These are phyloP conservation scores for Ustilago tritici DNA, from an alignment of 1,284 basidiomycete genomes.

Conservation along the genomic window DNA sequence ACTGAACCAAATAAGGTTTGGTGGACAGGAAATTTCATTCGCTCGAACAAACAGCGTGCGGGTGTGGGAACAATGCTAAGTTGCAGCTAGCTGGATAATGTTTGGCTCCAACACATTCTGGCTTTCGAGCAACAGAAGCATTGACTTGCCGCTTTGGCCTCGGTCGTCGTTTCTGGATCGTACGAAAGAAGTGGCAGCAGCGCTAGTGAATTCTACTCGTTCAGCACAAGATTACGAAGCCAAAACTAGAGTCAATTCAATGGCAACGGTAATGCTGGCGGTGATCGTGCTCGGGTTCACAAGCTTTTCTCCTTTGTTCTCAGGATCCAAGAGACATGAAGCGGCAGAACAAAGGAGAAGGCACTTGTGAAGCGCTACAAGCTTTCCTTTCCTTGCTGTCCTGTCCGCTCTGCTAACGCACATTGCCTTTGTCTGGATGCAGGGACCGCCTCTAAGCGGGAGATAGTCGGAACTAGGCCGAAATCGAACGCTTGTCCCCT, in stretches of 20 bases:
- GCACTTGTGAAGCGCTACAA: background rate
- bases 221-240: background rate
- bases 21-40: background rate
- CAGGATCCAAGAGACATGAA: background rate
- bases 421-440: background rate
- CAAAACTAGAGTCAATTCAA: conserved; percentile 10
- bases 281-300: conserved; percentile 5
- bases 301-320: background rate
- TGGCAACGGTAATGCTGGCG: background rate
- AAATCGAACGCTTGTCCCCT: background rate
- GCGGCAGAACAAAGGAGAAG: too few relatives aligned
- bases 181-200: background rate
- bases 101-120: background rate
- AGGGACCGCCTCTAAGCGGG: background rate
- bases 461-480: conserved; percentile 1
- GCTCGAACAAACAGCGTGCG: conserved; percentile 1
- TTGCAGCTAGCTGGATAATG: background rate
- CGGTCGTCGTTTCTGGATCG: background rate
- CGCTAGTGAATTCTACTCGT: background rate
- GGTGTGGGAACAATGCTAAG: background rate
- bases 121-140: conserved; percentile 3
- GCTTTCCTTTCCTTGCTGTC: background rate
- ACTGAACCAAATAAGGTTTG: background rate
- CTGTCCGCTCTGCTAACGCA: background rate
- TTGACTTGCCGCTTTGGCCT: background rate